Evolutionary conservation across 2,329 filamentous ascomycete species (phyloP), one percentile per base, ranked within the genome.

Genomic region (Scortechinia acanthostroma): DNA sequence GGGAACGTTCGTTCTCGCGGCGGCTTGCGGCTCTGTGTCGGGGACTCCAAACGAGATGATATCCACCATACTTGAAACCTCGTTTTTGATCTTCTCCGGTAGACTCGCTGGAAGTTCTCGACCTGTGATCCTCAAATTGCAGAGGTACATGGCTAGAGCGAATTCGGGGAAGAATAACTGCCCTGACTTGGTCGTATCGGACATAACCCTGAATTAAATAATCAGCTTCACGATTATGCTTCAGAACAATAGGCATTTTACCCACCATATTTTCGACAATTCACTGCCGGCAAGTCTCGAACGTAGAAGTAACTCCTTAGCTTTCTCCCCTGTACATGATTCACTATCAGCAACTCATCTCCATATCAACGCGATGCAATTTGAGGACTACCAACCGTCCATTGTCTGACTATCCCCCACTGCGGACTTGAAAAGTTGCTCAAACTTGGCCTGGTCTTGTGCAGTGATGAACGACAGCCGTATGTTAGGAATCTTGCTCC

Each of bases 61-160:
- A 59, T 98, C 93, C 33, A 98, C 93, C 91, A 98, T 97, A 65
- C 93, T 95, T 3, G 91, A 97, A 16, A 98, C 93, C 63, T 98
- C 93, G 56, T 98, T 98, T 69, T 83, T 86, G 52, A 98, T 83
- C 48, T 80, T 85, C 22, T 96, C 90, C 0, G 93, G 93, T 6
- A 98, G 73, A 4, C 60, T 63, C 2, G 73, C 58, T 0, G 93
- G 93, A 20, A 98, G 65, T 1, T 83, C 72, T 64, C 95, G 95
- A 48, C 90, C 89, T 1, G 88, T 93, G 47, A 97, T 73, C 61
- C 86, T 93, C 53, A 98, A 61, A 59, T 97, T 98, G 73, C 93
- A 98, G 22, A 98, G 79, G 56, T 98, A 98, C 93, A 98, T 97
- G 49, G 93, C 88, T 47, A 98, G 73, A 4, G 93, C 93, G 53